Evolutionary conservation across 176 grass and related monocot species (phyloP).

Genomic region (Phoenix roebelenii): DNA sequence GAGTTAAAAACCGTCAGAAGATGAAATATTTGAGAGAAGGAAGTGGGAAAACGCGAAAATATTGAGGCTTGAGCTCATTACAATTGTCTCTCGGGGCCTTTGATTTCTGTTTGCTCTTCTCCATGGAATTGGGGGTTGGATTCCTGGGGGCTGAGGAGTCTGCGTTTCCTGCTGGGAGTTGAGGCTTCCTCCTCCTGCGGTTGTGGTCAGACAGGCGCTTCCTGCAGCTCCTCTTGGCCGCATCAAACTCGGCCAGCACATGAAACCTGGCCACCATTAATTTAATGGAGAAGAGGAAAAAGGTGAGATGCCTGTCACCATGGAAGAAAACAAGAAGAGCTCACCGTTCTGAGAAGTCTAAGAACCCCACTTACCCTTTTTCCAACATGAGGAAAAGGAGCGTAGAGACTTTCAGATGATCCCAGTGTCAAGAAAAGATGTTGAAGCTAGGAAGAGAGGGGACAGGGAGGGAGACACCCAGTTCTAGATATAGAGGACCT

Average conservation of each 20-base stretch:
- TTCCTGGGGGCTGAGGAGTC: slow-evolving; percentile 32
- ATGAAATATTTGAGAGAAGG: background rate
- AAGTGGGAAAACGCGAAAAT: no score
- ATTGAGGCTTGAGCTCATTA: background rate
- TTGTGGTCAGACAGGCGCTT: slow-evolving; percentile 94
- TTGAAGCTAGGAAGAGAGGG: no score
- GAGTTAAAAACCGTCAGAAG: background rate
- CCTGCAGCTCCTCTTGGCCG: slow-evolving; percentile 84
- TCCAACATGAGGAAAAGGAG: no score
- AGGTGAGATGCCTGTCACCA: no score
- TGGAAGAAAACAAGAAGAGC: no score
- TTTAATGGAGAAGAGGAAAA: background rate
- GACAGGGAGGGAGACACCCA: no score
- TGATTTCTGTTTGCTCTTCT: slow-evolving; percentile 6
- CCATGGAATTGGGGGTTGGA: slow-evolving; percentile 1
- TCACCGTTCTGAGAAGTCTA: no score
- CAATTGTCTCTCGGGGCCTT: slow-evolving; percentile 1
- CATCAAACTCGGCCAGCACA: slow-evolving; percentile 84
- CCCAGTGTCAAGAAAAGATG: no score
- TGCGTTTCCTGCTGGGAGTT: slow-evolving; percentile 37
- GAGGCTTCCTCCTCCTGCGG: slow-evolving; percentile 76
- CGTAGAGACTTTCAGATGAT: no score
- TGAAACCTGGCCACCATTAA: slow-evolving; percentile 58
- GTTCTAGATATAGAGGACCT: no score
- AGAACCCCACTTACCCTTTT: no score